Evolutionary conservation across 1,139 yeast species (phyloP).

Genomic region (Lodderomyces parapsilosis): DNA sequence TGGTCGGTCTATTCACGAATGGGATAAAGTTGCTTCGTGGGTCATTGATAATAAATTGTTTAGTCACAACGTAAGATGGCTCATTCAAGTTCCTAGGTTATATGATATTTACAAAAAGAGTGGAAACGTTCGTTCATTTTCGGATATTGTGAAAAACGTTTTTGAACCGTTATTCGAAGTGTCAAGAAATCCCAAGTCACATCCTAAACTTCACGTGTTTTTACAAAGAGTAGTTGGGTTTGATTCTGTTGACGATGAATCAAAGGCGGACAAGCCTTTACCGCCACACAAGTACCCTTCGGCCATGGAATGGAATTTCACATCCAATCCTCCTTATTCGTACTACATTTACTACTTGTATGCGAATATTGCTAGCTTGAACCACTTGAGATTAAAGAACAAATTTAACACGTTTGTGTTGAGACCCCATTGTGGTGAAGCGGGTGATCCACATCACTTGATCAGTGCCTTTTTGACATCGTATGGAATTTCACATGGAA

Average conservation of each 20-base stretch:
- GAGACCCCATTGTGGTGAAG: constrained; percentile 98
- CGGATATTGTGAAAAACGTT: constrained; percentile 72
- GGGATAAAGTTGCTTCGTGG: constrained; percentile 97
- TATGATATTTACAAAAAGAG: constrained; percentile 85
- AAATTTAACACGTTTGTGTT: constrained; percentile 86
- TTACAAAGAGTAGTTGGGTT: constrained; percentile 94
- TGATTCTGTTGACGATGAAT: constrained; percentile 98
- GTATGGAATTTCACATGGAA: constrained; percentile 95
- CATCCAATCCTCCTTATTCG: constrained; percentile 93
- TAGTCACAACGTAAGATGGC: constrained; percentile 95
- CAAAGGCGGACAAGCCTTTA: constrained; percentile 80
- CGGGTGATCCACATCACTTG: constrained; percentile 97
- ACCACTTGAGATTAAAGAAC: constrained; percentile 72
- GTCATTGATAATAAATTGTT: constrained; percentile 87
- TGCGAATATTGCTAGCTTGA: constrained; percentile 82
- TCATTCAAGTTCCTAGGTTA: constrained; percentile 90
- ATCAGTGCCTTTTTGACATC: constrained; percentile 87
- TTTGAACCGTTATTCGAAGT: constrained; percentile 94
- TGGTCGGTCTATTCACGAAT: constrained; percentile 85
- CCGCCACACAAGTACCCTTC: constrained; percentile 74
- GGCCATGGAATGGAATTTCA: constrained; percentile 75
- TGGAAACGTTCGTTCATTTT: constrained; percentile 68
- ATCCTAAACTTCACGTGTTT: constrained; percentile 86
- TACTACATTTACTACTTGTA: constrained; percentile 88
- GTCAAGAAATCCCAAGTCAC: constrained; percentile 74